A percentile compares a stretch with the other conserved stretches of the same genome.
phyloP scores from a whole-genome alignment of 2,329 filamentous ascomycete genomes.

The Plenodomus biglobosus region DNA sequence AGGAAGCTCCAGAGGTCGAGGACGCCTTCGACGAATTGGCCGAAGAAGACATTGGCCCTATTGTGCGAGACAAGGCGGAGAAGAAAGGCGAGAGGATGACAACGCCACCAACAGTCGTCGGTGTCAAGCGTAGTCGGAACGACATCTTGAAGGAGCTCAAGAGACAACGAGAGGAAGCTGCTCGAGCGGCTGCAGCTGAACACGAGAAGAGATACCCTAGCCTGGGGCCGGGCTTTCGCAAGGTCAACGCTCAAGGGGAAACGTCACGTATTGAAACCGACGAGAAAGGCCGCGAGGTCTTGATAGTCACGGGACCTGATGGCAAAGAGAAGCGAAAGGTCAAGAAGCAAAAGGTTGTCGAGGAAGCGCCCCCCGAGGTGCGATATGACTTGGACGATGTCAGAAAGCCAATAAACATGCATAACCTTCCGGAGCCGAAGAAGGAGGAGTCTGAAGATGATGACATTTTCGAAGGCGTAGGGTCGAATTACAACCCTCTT shows the following conservation, averaged over 20 bases:
- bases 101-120: conserved; percentile 46
- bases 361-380: conserved; percentile 35
- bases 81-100: conserved; percentile 57
- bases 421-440: conserved; percentile 38
- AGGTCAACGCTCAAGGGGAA: conserved; percentile 52
- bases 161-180: conserved; percentile 53
- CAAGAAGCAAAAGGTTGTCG: conserved; percentile 52
- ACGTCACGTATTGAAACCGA: conserved; percentile 60
- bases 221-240: conserved; percentile 59
- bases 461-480: conserved; percentile 65
- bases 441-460: conserved; percentile 55
- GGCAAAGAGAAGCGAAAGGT: conserved; percentile 65
- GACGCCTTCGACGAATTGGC: conserved; percentile 57
- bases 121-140: conserved; percentile 57
- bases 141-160: conserved; percentile 63
- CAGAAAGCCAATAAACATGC: conserved; percentile 48
- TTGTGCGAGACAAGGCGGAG: conserved; percentile 60
- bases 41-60: conserved; percentile 68
- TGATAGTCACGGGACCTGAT: conserved; percentile 60
- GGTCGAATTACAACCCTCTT: conserved; percentile 62
- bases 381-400: conserved; percentile 49
- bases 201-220: conserved; percentile 46
- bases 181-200: conserved; percentile 47
- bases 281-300: conserved; percentile 57
- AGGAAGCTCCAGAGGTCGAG: conserved; percentile 42